These are phyloP conservation scores for Rhizopus delemar DNA, from an alignment of 371 early-diverging fungal genomes.

Conservation along the genomic window DNA sequence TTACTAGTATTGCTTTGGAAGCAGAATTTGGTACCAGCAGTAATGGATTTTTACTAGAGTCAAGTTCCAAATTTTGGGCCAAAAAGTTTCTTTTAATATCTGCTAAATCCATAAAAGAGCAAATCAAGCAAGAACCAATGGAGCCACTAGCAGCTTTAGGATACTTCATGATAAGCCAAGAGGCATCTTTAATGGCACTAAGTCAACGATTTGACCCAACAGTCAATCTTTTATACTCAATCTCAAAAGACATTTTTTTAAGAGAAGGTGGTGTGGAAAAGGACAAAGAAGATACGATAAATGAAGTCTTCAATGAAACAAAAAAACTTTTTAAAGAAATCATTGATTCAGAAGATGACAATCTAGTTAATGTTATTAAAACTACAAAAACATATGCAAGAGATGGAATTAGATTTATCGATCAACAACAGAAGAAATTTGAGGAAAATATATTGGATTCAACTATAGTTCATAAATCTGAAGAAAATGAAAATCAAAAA, in stretches of 20 bases:
- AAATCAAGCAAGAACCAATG: slow-evolving; percentile 6
- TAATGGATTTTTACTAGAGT: background rate
- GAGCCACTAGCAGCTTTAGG: slow-evolving; percentile 5
- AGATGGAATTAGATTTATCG: no score
- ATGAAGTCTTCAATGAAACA: background rate
- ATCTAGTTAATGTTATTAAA: no score
- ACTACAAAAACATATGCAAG: no score
- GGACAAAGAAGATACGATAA: no score
- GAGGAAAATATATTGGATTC: background rate
- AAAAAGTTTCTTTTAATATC: slow-evolving; percentile 1
- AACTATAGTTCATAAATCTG: no score
- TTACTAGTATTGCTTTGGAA: slow-evolving; percentile 4
- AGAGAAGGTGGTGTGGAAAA: background rate
- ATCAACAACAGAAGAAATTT: no score
- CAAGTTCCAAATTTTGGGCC: slow-evolving; percentile 4
- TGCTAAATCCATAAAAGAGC: slow-evolving; percentile 1
- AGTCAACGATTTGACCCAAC: background rate
- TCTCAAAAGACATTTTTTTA: background rate
- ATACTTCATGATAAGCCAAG: background rate
- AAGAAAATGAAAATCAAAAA: background rate
- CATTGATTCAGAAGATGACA: background rate
- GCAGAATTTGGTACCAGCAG: background rate
- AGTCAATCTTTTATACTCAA: background rate
- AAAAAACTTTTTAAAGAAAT: no score
- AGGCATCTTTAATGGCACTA: background rate